Evolutionary conservation across 805 yeast genomes (phyloP).

Genomic region (Priceomyces melissophilus): DNA sequence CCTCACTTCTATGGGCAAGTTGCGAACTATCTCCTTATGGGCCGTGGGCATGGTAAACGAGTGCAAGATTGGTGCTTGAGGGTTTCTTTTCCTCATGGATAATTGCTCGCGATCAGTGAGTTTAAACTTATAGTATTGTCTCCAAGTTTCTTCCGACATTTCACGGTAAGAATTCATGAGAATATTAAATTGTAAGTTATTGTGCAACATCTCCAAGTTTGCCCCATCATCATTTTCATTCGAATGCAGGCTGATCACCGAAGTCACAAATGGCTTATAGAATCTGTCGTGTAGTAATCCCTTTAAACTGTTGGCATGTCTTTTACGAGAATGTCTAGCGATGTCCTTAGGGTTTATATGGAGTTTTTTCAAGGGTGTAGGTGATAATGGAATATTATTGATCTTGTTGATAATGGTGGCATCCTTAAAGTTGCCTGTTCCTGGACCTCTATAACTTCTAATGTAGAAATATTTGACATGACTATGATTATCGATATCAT

Average conservation of each 20-base stretch:
- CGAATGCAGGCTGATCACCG: conserved; percentile 26
- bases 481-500: conserved; percentile 33
- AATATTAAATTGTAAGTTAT: conserved; percentile 37
- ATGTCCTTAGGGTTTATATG: conserved; percentile 19
- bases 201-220: conserved; percentile 44
- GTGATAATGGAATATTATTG: conserved; percentile 30
- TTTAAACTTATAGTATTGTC: conserved; percentile 36
- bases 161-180: conserved; percentile 38
- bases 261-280: conserved; percentile 27
- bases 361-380: conserved; percentile 6
- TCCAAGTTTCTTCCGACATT: conserved; percentile 38
- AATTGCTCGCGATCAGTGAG: conserved; percentile 37
- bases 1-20: conserved; percentile 34
- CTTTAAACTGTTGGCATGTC: conserved; percentile 26
- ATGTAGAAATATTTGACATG: conserved; percentile 38
- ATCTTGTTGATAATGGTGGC: conserved; percentile 39
- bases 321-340: conserved; percentile 7
- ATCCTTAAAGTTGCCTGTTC: conserved; percentile 44
- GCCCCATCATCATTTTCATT: conserved; percentile 31
- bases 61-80: conserved; percentile 15
- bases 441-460: conserved; percentile 42
- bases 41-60: conserved; percentile 34
- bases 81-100: conserved; percentile 13
- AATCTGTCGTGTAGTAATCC: conserved; percentile 37
- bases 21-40: conserved; percentile 28